Evolutionary conservation across 2,329 filamentous ascomycete species (phyloP).

Genomic region (Fusarium pseudograminearum): DNA sequence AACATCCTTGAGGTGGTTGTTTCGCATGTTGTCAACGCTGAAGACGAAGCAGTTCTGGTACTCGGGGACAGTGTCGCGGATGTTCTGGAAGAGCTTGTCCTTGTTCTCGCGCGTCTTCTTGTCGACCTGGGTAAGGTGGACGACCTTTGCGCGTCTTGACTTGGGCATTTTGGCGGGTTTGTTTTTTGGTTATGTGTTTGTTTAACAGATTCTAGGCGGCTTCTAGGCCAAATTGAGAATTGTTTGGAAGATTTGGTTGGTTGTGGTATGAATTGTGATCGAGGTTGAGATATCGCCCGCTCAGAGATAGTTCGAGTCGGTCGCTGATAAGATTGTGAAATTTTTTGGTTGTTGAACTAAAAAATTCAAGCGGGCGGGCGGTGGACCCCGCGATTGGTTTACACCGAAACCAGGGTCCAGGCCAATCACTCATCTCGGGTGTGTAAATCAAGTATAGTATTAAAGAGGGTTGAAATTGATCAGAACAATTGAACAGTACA

Average conservation of each 20-base stretch:
- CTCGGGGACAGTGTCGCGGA: constrained; percentile 85
- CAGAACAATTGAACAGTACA: not conserved
- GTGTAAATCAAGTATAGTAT: constrained; percentile 21
- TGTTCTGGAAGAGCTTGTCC: constrained; percentile 86
- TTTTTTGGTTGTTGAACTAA: constrained; percentile 47
- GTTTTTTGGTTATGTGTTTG: not conserved
- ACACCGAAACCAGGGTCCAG: constrained; percentile 40
- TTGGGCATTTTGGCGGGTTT: constrained; percentile 79
- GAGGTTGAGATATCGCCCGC: constrained; percentile 20
- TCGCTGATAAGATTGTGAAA: constrained; percentile 52
- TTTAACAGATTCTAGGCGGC: not conserved
- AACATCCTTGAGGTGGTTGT: constrained; percentile 93
- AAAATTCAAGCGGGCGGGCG: constrained; percentile 40
- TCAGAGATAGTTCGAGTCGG: constrained; percentile 20
- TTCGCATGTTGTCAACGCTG: constrained; percentile 96
- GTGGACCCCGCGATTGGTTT: constrained; percentile 48
- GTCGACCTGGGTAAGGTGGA: constrained; percentile 89
- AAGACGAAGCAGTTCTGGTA: constrained; percentile 96
- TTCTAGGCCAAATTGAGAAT: not conserved
- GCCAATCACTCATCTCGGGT: constrained; percentile 25
- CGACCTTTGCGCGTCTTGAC: constrained; percentile 90
- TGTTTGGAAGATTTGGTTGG: constrained; percentile 1
- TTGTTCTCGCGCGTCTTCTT: constrained; percentile 96
- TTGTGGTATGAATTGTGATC: constrained; percentile 15
- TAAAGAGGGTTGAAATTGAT: not conserved